Percentiles rank a stretch among this genome's conserved stretches.
These are phyloP conservation scores for Ambrosiella beaveri DNA, from an alignment of 2,329 filamentous ascomycete genomes.

Conservation along the genomic window DNA sequence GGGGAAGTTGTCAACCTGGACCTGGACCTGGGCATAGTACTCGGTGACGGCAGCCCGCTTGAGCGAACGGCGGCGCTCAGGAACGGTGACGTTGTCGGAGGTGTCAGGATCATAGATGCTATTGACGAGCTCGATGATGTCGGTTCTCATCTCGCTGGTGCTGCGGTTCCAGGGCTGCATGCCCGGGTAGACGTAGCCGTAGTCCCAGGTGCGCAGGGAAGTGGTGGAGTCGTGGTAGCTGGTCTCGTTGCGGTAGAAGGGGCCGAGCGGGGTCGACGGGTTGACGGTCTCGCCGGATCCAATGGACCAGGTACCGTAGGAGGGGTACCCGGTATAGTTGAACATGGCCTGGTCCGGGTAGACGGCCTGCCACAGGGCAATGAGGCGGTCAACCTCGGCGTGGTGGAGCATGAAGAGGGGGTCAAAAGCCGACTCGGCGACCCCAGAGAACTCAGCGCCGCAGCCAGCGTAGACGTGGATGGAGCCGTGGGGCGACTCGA, in stretches of 20 bases:
- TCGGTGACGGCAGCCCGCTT: constrained; percentile 7
- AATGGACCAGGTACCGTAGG: constrained; percentile 25
- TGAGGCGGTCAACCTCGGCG: constrained; percentile 46
- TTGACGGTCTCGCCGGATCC: constrained; percentile 24
- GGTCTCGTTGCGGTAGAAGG: constrained; percentile 28
- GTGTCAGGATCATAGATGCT: constrained; percentile 17
- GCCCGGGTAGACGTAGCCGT: constrained; percentile 26
- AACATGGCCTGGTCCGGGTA: constrained; percentile 22
- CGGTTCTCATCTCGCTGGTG: constrained; percentile 17
- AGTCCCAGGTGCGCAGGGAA: constrained; percentile 19
- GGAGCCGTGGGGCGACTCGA: constrained; percentile 27
- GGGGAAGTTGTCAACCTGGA: constrained; percentile 22
- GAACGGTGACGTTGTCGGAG: background rate
- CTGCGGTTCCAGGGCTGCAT: constrained; percentile 22
- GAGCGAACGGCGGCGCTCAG: background rate
- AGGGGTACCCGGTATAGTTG: constrained; percentile 19
- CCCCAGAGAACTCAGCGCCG: constrained; percentile 24
- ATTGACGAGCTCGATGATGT: constrained; percentile 21
- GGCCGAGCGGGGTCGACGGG: constrained; percentile 29
- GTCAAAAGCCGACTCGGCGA: constrained; percentile 28
- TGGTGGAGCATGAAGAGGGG: constrained; percentile 33
- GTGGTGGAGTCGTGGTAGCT: constrained; percentile 26
- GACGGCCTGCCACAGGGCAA: constrained; percentile 36
- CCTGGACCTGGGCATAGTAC: constrained; percentile 21
- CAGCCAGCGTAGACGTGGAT: constrained; percentile 27